phyloP scores from a whole-genome alignment of 352 stramenopile genomes.

The Phytopythium vexans region DNA sequence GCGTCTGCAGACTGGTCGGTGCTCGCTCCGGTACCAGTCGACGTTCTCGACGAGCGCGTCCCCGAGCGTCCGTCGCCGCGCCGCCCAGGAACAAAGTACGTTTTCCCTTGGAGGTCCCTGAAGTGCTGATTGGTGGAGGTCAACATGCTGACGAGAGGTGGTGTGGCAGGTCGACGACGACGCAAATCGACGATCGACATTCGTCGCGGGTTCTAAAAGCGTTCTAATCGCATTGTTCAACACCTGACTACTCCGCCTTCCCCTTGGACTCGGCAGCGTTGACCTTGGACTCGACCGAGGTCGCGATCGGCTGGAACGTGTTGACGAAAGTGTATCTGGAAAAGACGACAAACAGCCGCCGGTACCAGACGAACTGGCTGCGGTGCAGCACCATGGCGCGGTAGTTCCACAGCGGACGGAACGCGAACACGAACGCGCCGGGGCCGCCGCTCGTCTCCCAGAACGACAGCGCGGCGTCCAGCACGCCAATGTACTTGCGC shows the following conservation, averaged over 20 bases:
- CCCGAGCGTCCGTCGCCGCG: constrained; percentile 23
- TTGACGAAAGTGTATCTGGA: constrained; percentile 95
- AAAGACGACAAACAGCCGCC: constrained; percentile 94
- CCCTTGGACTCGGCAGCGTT: constrained; percentile 28
- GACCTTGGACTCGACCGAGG: too few relatives aligned
- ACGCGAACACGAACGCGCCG: constrained; percentile 56
- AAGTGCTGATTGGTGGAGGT: too few relatives aligned
- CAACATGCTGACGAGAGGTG: background rate
- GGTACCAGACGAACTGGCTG: constrained; percentile 97
- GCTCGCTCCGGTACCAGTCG: constrained; percentile 30
- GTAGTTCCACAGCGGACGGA: constrained; percentile 79
- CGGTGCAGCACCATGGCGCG: constrained; percentile 89
- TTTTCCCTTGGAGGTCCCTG: background rate
- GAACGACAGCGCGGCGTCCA: constrained; percentile 63
- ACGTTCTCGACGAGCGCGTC: constrained; percentile 1
- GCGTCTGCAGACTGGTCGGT: constrained; percentile 35
- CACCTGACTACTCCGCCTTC: constrained; percentile 21
- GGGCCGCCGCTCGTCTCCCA: constrained; percentile 17
- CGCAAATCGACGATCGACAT: constrained; percentile 41
- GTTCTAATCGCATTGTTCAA: background rate
- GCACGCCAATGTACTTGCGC: constrained; percentile 87
- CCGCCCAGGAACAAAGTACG: constrained; percentile 22
- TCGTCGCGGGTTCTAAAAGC: constrained; percentile 33
- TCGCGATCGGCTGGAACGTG: constrained; percentile 58
- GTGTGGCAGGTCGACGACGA: constrained; percentile 23